Conservation (phyloP, 2,329 filamentous ascomycete genomes). For the Dactylellina parvicollis region DNA sequence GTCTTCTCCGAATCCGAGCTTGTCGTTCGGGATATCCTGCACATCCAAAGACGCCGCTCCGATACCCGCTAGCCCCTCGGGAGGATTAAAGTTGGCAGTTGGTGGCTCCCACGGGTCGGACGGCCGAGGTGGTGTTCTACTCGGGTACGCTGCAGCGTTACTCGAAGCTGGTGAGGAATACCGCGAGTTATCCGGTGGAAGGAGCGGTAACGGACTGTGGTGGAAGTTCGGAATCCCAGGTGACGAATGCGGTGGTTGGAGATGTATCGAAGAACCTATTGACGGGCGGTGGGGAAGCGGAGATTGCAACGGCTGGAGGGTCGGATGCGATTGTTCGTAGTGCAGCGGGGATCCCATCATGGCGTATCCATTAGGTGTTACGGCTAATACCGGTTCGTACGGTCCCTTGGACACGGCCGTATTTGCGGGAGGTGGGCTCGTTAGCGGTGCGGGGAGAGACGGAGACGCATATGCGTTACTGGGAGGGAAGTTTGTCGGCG, state of each 20-base stretch:
- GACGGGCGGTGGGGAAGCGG: conserved; percentile 61
- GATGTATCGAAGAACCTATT: conserved; percentile 62
- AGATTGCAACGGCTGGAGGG: conserved; percentile 59
- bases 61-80: conserved; percentile 57
- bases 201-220: conserved; percentile 60
- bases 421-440: conserved; percentile 55
- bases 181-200: conserved; percentile 59
- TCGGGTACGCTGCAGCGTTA: conserved; percentile 63
- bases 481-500: conserved; percentile 55
- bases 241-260: conserved; percentile 64
- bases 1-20: conserved; percentile 71
- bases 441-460: conserved; percentile 42
- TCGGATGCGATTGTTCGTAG: conserved; percentile 58
- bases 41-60: conserved; percentile 59
- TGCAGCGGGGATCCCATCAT: conserved; percentile 55
- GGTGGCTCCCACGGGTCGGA: conserved; percentile 62
- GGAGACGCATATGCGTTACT: conserved; percentile 22
- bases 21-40: conserved; percentile 69
- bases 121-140: conserved; percentile 65
- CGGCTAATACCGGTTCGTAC: conserved; percentile 54
- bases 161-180: conserved; percentile 61
- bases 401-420: conserved; percentile 56
- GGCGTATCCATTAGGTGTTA: conserved; percentile 57
- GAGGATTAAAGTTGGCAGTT: conserved; percentile 64
- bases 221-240: conserved; percentile 67